Evolutionary conservation across 768 basidiomycete species (phyloP), one percentile per base, ranked within the genome.

Genomic region (Rhodotorula toruloides): DNA sequence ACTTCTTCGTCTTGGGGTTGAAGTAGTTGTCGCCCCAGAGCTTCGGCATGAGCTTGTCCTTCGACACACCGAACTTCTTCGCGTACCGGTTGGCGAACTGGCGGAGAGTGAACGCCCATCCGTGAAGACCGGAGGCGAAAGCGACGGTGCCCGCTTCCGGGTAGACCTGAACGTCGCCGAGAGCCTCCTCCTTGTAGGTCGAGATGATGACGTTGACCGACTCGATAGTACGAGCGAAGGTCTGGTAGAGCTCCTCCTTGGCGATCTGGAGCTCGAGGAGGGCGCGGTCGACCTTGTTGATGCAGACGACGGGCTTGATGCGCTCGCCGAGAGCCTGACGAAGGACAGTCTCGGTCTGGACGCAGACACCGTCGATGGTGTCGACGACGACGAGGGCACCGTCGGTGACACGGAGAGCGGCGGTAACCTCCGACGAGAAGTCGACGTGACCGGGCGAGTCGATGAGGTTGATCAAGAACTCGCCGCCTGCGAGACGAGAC

Each of bases 21-120:
- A 98, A 98, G 83, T 82, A 99, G 83, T 97, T 97, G 83, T 99
- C 96, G 59, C 96, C 96, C 96, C 96, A 99, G 53, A 99, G 86
- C 81, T 89, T 93, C 67, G 79, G 74, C 88, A 99, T 94, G 85
- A 99, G 91, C 85, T 98, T 98, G 72, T 89, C 88, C 82, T 93
- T 93, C 81, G 93, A 89, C 27, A 97, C 93, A 85, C 93, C 92
- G 75, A 99, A 99, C 80, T 91, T 97, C 84, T 97, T 98, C 72
- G 90, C 84, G 80, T 99, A 99, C 64, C 93, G 87, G 70, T 78
- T 76, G 55, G 96, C 92, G 79, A 99, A 99, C 79, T 98, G 91
- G 77, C 92, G 90, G 76, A 99, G 91, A 70, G 94, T 93, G 84
- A 99, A 98, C 58, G 86, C 93, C 96, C 96, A 99, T 74, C 96